Evolutionary conservation across 768 basidiomycete genomes (phyloP), one percentile per base, ranked within the genome.

Genomic region (Podaxis sp.): DNA sequence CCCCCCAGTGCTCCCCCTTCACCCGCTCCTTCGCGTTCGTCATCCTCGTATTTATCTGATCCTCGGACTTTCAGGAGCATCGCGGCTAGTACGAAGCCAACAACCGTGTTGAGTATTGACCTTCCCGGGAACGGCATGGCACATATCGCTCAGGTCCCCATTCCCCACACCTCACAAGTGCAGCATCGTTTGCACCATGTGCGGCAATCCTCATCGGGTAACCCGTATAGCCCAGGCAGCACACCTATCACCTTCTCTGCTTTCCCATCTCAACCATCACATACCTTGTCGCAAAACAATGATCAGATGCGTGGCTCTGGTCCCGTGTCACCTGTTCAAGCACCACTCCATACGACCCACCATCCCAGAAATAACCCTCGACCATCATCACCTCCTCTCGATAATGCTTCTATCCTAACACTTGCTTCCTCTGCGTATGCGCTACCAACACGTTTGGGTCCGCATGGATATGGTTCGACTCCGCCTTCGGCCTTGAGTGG

Each of bases 291-390:
- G 56, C 65, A 69, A 47, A 66, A 63, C 52, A 77, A 74, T 47
- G 70, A 76, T 43, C 73, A 72, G 36, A 70, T 67, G 47, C 67
- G 74, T 51, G 74, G 68, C 61, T 69, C 67, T 63, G 71, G 70
- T 12, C 72, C 73, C 64, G 69, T 66, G 6, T 63, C 65, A 61
- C 63, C 64, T 22, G 80, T 90, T 17, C 93, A 95, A 70, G 93
- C 93, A 8, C 96, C 96, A 0, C 82, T 90, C 38, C 94, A 96
- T 72, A 94, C 94, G 0, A 78, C 85, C n/a, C 94, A 93, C 58
- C 94, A 98, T 75, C 96, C 96, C 9, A 86, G 94, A 51, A 93
- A 97, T 74, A 99, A 99, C 70, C 96, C 96, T 1, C 87, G 92
- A 24, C 96, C 97, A 24, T 90, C 90, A 15, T 93, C 93, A 5